Conservation (phyloP, 306 rosid genomes). For the Rubus idaeus region DNA sequence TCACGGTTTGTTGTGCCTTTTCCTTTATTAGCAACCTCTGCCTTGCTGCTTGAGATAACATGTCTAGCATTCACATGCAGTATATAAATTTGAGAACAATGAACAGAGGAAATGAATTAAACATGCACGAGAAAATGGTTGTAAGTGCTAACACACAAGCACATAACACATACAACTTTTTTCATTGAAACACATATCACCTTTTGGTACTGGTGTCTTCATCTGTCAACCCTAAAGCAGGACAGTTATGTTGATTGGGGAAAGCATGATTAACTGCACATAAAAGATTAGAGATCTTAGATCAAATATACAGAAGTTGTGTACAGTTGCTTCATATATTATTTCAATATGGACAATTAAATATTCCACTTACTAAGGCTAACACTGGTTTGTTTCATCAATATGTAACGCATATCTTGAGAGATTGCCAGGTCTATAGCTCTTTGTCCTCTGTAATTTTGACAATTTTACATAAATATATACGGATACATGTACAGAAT, state of each 20-base stretch:
- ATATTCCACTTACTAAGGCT: constrained; percentile 31
- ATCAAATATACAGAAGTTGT: neutral
- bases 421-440: constrained; percentile 42
- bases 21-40: no score
- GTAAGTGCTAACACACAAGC: neutral
- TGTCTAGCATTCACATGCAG: constrained; percentile 14
- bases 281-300: neutral
- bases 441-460: constrained; percentile 40
- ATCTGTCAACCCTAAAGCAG: constrained; percentile 25
- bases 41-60: constrained; percentile 16
- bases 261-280: no score
- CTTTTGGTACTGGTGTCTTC: constrained; percentile 18
- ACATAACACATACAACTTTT: neutral
- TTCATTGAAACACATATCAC: constrained; percentile 13
- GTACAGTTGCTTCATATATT: neutral
- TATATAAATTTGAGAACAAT: constrained; percentile 16
- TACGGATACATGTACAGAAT: neutral
- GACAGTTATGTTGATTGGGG: no score
- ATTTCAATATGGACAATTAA: no score
- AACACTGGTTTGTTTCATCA: constrained; percentile 34
- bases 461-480: constrained; percentile 1
- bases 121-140: neutral
- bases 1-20: no score
- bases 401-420: constrained; percentile 42
- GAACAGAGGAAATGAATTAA: neutral